Base-by-base conservation (phyloP, 2,329 filamentous ascomycete species). In the Fusarium verrucosum region DNA sequence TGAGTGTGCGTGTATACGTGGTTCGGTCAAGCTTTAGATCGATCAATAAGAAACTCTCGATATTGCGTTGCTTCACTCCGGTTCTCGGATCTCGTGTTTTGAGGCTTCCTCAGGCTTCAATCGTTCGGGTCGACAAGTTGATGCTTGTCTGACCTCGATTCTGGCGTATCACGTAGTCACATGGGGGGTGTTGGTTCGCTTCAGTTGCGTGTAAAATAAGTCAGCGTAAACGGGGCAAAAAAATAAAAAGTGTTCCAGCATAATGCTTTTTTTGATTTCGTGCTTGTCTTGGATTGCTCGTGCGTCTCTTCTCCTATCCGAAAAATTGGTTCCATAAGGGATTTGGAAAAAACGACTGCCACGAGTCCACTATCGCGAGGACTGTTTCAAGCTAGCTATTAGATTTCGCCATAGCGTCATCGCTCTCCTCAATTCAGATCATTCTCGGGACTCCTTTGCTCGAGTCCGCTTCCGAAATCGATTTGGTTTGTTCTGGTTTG, bases 361-460 rank as follows among this genome's bases (percentile, higher is more conserved):
- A 70, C 66, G 65, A 71, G 65, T 69, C 70, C 70, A 72, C 70
- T 71, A 71, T 69, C 62, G 68, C 57, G 68, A 73, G 58, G 71
- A 73, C 71, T 72, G 65, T 74, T 73, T 71, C 72, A 73, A 74
- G 72, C 72, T 73, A 72, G 72, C 72, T 74, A 73, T 74, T 74
- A 72, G 71, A 74, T 73, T 74, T 74, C 72, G 71, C 72, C 69
- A 73, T 74, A 73, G 72, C 72, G 67, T 74, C 69, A 70, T 73
- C 71, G 72, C 72, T 74, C 72, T 73, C 68, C 47, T 71, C 70
- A 71, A 71, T 70, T 72, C 66, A 70, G 70, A 65, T 65, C 62
- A 59, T 70, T 63, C 59, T 62, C 56, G 47, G 62, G 30, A 36
- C 55, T 52, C 56, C 43, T 55, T 57, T 68, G 46, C 40, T 59